A percentile compares a stretch with the other conserved stretches of the same genome.
phyloP scores from a whole-genome alignment of 208 protist species.

The Strigomonas culicis region DNA sequence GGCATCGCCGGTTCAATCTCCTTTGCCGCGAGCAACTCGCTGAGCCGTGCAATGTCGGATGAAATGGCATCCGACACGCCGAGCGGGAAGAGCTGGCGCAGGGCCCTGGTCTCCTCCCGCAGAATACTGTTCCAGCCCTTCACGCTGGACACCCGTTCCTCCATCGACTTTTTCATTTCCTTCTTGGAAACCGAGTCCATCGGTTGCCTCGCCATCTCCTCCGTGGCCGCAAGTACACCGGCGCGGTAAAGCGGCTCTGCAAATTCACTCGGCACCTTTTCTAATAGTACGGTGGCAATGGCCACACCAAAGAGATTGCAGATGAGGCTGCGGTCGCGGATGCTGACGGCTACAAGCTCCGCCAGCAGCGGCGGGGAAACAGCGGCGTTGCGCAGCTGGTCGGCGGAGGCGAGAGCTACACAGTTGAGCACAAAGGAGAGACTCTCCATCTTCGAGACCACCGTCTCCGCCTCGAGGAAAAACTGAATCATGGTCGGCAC shows the following conservation, averaged over 20 bases:
- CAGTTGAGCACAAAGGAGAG: slow-evolving; percentile 63
- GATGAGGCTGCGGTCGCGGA: slow-evolving; percentile 39
- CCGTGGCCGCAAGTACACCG: no score
- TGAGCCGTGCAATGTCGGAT: no score
- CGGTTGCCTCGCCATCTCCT: no score
- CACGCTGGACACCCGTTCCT: no score
- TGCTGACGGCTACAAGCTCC: slow-evolving; percentile 52
- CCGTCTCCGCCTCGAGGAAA: slow-evolving; percentile 54
- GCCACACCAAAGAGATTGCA: slow-evolving; percentile 52
- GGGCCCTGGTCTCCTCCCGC: slow-evolving; percentile 27
- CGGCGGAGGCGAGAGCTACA: slow-evolving; percentile 36
- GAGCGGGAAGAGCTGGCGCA: slow-evolving; percentile 28
- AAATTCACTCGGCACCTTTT: slow-evolving; percentile 66
- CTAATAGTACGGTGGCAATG: slow-evolving; percentile 52
- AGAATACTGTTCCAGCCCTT: slow-evolving; percentile 42
- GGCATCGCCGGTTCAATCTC: slow-evolving; percentile 28
- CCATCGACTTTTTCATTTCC: no score
- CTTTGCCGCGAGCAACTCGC: not conserved
- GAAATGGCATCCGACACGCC: no score
- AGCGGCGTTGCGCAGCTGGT: slow-evolving; percentile 32
- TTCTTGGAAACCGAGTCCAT: no score
- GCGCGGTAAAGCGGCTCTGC: slow-evolving; percentile 74
- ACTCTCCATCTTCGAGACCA: slow-evolving; percentile 29
- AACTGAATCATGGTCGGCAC: slow-evolving; percentile 56
- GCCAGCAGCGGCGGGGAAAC: slow-evolving; percentile 34